Evolutionary conservation across 257 asterid genomes (phyloP), one percentile per base, ranked within the genome.

Genomic region (Penstemon newberryi): DNA sequence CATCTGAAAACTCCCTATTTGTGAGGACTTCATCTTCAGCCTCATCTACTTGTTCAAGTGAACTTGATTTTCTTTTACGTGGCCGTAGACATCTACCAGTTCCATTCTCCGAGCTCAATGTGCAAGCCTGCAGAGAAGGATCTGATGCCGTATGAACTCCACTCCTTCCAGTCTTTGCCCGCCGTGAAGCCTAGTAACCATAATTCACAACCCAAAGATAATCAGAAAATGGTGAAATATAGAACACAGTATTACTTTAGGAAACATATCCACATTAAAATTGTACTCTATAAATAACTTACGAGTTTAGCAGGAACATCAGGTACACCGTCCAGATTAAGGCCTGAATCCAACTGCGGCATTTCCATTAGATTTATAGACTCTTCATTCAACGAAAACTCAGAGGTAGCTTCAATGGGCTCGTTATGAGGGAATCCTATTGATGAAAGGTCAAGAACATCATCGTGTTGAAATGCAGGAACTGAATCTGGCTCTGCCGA

Each of bases 261-360:
- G 56, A 72, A 13, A 64, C 56, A 46, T 50, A 7, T 37, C 45
- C 45, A 50, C 56, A 8, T 6, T 57, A 73, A 58, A 71, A 52
- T 44, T 15, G 53, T 38, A 69, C n/a, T 13, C 60, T 13, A 60
- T 33, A 65, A 60, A 41, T 60, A 40, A 62, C 73, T 74, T 80
- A 83, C 96, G 36, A 78, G 81, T 77, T 87, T 82, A 62, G 79
- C 81, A 54, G 89, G 84, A 69, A 77, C n/a, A 64, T 87, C 82
- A 56, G 78, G 79, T 54, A 58, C 67, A 56, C 70, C 63, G 65
- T 80, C 84, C 67, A 61, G 56, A 67, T 73, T 71, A 73, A 47
- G 44, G 75, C 60, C 70, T 49, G 80, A 70, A 67, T 79, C 86
- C 69, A 71, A 60, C 76, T 69, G 73, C 39, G 82, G 51, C 53